A percentile compares a stretch with the other conserved stretches of the same genome.
Conservation (phyloP, 257 asterid genomes). For the Solanum chmielewskii region DNA sequence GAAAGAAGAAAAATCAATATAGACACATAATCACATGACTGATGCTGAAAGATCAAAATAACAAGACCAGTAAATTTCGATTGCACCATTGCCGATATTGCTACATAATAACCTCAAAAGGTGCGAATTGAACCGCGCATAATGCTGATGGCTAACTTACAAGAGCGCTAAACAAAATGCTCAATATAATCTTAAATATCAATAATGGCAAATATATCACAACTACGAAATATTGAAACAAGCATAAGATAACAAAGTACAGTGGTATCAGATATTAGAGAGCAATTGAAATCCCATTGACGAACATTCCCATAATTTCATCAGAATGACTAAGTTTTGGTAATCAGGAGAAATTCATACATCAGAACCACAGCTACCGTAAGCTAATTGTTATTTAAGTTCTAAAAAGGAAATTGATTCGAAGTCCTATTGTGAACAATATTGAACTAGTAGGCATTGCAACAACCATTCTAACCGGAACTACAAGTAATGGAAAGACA, state of each 20-base stretch:
- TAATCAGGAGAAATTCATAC: not conserved
- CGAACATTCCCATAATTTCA: not conserved
- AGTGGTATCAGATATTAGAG: not conserved
- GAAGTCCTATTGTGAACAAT: not conserved
- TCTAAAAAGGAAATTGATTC: not conserved
- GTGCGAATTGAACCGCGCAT: not conserved
- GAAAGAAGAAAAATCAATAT: not conserved
- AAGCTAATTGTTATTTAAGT: not conserved
- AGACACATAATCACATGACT: not conserved
- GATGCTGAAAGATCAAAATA: not conserved
- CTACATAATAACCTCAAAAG: not conserved
- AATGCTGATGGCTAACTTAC: not conserved
- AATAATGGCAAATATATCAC: not conserved
- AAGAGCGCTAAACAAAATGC: not conserved
- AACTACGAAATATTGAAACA: not conserved
- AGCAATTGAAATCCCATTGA: not conserved
- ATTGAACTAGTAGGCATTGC: not conserved
- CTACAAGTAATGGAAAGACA: not conserved
- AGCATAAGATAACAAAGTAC: not conserved
- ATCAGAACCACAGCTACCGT: not conserved
- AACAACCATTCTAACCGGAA: not conserved
- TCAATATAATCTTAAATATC: not conserved
- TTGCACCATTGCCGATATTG: not conserved
- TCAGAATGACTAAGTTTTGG: not conserved
- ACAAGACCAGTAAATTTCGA: not conserved